Evolutionary conservation across 1,284 basidiomycete species (phyloP).

Genomic region (Melanopsichium pennsylvanicum): DNA sequence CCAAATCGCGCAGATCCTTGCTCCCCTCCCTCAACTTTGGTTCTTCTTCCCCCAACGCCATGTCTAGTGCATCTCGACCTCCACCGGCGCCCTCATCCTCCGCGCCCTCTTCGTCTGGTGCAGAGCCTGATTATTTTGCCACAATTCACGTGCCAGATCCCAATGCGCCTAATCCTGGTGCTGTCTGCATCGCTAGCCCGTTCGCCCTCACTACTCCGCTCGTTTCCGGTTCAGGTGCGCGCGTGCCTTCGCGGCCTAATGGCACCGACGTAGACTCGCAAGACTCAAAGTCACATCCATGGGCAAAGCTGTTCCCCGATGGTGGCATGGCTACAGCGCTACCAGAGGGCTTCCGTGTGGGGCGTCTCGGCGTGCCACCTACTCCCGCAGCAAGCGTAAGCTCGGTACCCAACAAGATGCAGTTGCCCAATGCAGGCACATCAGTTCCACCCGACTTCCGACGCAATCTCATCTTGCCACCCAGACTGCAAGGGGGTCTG

Average conservation of each 20-base stretch:
- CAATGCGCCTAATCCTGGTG: constrained; percentile 12
- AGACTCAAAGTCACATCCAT: constrained; percentile 33
- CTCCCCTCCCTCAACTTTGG: constrained; percentile 32
- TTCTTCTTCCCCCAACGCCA: constrained; percentile 10
- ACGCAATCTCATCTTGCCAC: constrained; percentile 19
- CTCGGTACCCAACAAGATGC: constrained; percentile 8
- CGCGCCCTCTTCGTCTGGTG: constrained; percentile 1
- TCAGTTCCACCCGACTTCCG: constrained; percentile 6
- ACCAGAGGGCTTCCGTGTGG: constrained; percentile 28
- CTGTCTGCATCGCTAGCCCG: constrained; percentile 36
- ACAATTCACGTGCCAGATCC: constrained; percentile 25
- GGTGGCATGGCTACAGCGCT: constrained; percentile 43
- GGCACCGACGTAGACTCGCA: background rate
- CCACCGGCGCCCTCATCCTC: constrained; percentile 11
- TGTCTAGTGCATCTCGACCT: constrained; percentile 5
- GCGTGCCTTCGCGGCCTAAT: constrained; percentile 5
- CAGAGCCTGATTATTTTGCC: constrained; percentile 43
- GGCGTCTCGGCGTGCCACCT: constrained; percentile 24
- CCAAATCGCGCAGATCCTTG: constrained; percentile 25
- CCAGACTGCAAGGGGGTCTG: constrained; percentile 9
- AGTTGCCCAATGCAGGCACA: background rate
- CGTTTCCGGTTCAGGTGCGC: constrained; percentile 22
- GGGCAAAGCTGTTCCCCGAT: constrained; percentile 43
- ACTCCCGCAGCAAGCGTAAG: constrained; percentile 29
- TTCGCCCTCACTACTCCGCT: constrained; percentile 35